These are phyloP conservation scores for Diacronema lutheri DNA, from an alignment of 78 protist genomes.

Conservation along the genomic window DNA sequence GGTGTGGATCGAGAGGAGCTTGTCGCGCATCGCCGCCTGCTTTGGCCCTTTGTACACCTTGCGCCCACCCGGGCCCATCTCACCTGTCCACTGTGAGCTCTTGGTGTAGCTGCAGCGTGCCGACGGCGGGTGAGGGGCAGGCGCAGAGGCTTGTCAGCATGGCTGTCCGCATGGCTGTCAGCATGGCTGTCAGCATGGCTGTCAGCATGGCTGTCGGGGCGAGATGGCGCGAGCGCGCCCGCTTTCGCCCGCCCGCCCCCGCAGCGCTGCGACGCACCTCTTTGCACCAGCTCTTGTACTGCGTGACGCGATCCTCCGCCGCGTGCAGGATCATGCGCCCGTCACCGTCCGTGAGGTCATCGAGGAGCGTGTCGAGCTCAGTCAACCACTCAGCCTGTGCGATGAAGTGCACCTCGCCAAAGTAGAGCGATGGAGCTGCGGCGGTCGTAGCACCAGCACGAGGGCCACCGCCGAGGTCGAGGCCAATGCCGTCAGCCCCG, in stretches of 20 bases:
- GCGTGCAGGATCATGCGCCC: neutral
- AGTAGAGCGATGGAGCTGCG: neutral
- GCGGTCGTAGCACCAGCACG: too few species aligned
- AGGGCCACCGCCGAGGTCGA: too few species aligned
- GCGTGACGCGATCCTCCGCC: neutral
- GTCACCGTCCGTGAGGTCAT: neutral
- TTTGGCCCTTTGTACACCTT: neutral
- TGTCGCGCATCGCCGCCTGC: neutral
- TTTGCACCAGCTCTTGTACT: neutral
- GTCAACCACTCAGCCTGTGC: neutral
- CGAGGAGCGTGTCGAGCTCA: neutral
- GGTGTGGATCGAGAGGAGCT: neutral
- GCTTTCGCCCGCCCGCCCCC: neutral
- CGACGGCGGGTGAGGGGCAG: too few species aligned
- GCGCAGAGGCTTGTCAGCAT: too few species aligned
- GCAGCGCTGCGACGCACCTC: too few species aligned
- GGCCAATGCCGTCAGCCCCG: too few species aligned
- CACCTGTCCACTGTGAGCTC: neutral
- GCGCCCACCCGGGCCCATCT: neutral
- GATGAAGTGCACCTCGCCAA: constrained; percentile 9
- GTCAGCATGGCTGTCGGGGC: too few species aligned
- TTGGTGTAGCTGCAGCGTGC: too few species aligned
- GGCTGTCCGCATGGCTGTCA: too few species aligned
- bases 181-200: too few species aligned
- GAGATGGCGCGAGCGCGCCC: neutral